Evolutionary conservation across 768 basidiomycete species (phyloP), one percentile per base, ranked within the genome.

Genomic region (Kwoniella sp.): DNA sequence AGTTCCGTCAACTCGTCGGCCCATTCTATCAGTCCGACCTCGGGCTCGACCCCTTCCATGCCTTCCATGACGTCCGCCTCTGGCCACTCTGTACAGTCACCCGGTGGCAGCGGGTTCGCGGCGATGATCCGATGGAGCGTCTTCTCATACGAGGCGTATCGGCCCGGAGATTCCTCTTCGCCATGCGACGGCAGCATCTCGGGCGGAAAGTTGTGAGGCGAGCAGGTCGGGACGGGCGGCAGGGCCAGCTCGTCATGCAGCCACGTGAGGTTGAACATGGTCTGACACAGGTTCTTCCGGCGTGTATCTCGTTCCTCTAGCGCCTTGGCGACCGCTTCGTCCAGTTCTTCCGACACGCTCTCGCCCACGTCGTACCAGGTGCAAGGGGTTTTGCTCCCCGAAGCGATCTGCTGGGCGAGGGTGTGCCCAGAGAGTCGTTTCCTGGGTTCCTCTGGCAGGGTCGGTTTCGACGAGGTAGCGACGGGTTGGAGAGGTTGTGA

Each of bases 1-100:
- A 68, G 65, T 38, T 57, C 83, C 79, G 4, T 76, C 53, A 44
- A 79, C 80, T 50, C 74, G 26, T 81, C 78, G 0, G 87, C 84
- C 83, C 89, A 90, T 7, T 77, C 63, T 25, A 92, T 70, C n/a
- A 95, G 79, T 12, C 80, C 83, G 15, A 78, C 80, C 0, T 84
- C 86, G 0, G 92, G 91, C 41, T 88, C 84, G 8, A 92, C 83
- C 28, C 81, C 82, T 42, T 87, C 83, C n/a, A 87, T 77, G 0
- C 83, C 85, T 8, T 80, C 66, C 8, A 78, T 75, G 25, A 73
- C 65, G 65, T 68, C 50, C 9, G 53, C 38, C 27, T 48, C 52
- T 9, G 27, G 37, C 45, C 52, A 54, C 10, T 54, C 52, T 34
- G 46, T 46, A 11, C 31, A 25, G 20, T 54, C 52, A 5, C 50